Evolutionary conservation across 2,329 filamentous ascomycete species (phyloP).

Genomic region (Rugonectria rugulosa): DNA sequence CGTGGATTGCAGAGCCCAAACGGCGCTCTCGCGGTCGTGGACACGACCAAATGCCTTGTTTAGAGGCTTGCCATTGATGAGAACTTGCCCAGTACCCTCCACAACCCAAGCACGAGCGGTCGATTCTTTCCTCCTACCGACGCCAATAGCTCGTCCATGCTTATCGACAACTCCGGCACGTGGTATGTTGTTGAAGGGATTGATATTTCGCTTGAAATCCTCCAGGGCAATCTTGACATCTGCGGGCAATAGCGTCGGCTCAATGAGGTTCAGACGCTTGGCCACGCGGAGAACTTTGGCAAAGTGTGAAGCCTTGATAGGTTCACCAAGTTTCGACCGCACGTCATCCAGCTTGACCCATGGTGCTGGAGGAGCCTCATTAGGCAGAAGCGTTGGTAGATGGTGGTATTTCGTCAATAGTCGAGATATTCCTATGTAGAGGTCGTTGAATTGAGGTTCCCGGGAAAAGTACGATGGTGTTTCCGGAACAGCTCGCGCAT

Average conservation of each 20-base stretch:
- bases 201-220: constrained; percentile 77
- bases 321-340: constrained; percentile 73
- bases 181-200: constrained; percentile 71
- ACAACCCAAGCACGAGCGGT: constrained; percentile 87
- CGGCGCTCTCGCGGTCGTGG: constrained; percentile 92
- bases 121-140: constrained; percentile 88
- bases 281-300: constrained; percentile 77
- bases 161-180: constrained; percentile 74
- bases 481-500: constrained; percentile 79
- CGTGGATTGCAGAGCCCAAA: constrained; percentile 89
- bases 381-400: constrained; percentile 72
- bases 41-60: constrained; percentile 83
- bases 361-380: constrained; percentile 74
- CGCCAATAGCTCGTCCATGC: constrained; percentile 79
- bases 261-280: constrained; percentile 84
- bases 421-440: constrained; percentile 75
- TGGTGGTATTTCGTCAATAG: constrained; percentile 76
- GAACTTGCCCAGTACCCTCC: constrained; percentile 88
- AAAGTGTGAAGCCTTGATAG: constrained; percentile 79
- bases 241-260: constrained; percentile 76
- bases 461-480: constrained; percentile 97
- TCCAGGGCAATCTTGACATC: constrained; percentile 72
- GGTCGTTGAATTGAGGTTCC: constrained; percentile 85
- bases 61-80: constrained; percentile 90
- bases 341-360: constrained; percentile 86